A percentile compares a stretch with the other conserved stretches of the same genome.
Evolutionary conservation across 1,284 basidiomycete species (phyloP).

Genomic region (Cryptococcus wingfieldii): DNA sequence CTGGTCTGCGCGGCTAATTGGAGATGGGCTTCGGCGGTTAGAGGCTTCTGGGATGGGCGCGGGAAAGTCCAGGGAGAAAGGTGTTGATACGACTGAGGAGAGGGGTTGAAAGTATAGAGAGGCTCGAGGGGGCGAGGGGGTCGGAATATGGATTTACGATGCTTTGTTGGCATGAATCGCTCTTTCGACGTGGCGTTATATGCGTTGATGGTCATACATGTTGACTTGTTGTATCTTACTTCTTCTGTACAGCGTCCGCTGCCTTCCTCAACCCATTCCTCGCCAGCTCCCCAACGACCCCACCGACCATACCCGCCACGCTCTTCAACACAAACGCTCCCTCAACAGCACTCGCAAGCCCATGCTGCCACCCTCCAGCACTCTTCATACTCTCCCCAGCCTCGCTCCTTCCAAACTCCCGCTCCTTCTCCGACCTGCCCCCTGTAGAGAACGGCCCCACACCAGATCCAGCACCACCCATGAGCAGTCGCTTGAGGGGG

Average conservation of each 20-base stretch:
- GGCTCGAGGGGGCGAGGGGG: no score
- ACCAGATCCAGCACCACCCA: conserved; percentile 67
- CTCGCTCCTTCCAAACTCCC: conserved; percentile 22
- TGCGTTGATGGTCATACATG: no score
- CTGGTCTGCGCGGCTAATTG: no score
- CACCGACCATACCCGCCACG: conserved; percentile 25
- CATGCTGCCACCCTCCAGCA: conserved; percentile 22
- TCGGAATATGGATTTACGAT: no score
- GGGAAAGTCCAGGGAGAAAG: no score
- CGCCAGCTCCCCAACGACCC: conserved; percentile 30
- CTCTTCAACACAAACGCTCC: conserved; percentile 33
- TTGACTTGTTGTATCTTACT: not conserved
- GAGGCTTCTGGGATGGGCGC: no score
- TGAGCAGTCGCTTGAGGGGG: conserved; percentile 71
- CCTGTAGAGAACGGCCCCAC: not conserved
- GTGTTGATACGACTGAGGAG: no score
- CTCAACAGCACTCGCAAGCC: conserved; percentile 32
- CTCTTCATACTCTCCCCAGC: conserved; percentile 11
- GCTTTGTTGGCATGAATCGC: no score
- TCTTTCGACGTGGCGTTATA: no score
- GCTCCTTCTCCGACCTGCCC: conserved; percentile 1
- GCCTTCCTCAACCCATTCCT: conserved; percentile 24
- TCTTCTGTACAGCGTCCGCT: conserved; percentile 12
- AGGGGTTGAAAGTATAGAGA: no score
- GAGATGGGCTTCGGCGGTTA: no score